A percentile compares a stretch with the other conserved stretches of the same genome.
Conservation (phyloP, 441 rosid genomes). For the Lepidium campestre region DNA sequence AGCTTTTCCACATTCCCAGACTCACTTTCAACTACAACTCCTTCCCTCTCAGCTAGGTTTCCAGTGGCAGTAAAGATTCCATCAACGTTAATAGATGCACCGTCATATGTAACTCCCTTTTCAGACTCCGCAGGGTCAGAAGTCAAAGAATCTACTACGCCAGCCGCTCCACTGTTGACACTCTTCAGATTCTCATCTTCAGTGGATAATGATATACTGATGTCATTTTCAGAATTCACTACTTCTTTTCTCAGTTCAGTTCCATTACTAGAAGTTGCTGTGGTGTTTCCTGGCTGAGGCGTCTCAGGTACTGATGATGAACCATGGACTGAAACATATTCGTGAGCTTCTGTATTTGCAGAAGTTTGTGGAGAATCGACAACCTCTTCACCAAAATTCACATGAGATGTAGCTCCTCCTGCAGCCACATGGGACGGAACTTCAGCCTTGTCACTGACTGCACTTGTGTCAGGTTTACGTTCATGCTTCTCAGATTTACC, state of each 20-base stretch:
- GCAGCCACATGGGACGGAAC: constrained; percentile 29
- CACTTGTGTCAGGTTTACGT: constrained; percentile 40
- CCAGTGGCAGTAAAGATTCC: constrained; percentile 14
- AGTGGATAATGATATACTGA: constrained; percentile 26
- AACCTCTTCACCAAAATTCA: constrained; percentile 34
- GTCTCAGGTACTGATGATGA: constrained; percentile 25
- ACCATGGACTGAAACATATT: constrained; percentile 36
- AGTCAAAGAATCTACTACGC: constrained; percentile 21
- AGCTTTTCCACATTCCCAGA: constrained; percentile 27
- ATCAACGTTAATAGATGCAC: constrained; percentile 16
- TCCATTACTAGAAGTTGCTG: constrained; percentile 18
- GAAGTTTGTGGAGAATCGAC: constrained; percentile 36
- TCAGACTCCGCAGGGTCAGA: constrained; percentile 29
- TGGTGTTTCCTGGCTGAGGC: constrained; percentile 26
- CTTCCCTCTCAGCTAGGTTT: constrained; percentile 24
- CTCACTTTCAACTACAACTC: constrained; percentile 31
- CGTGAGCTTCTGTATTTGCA: constrained; percentile 35
- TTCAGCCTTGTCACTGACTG: constrained; percentile 27
- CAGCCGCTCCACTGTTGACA: constrained; percentile 23
- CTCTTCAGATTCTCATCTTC: constrained; percentile 28
- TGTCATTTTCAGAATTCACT: constrained; percentile 28
- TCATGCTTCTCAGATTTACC: constrained; percentile 56
- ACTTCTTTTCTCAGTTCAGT: constrained; percentile 24
- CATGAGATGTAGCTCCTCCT: constrained; percentile 35
- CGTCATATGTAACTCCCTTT: constrained; percentile 34